Conservation (phyloP, 306 rosid species). For the Quercus mongolica region DNA sequence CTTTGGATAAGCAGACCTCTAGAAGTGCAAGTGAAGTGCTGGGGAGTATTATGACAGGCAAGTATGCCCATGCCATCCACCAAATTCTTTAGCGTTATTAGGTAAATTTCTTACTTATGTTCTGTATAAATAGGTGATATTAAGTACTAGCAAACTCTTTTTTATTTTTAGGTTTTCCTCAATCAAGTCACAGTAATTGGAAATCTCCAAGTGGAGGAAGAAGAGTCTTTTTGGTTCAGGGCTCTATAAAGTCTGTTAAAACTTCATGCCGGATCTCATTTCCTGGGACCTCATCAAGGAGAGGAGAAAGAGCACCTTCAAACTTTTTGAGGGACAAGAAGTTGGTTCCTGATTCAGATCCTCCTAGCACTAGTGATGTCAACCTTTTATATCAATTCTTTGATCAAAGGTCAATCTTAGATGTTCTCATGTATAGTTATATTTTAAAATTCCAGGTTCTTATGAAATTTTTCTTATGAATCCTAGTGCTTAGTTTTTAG, state of each 20-base stretch:
- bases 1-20: slow-evolving; percentile 36
- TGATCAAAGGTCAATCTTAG: slow-evolving; percentile 52
- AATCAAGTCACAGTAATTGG: slow-evolving; percentile 31
- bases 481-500: not conserved
- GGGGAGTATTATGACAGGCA: slow-evolving; percentile 49
- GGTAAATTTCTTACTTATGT: not conserved
- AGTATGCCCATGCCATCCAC: slow-evolving; percentile 9
- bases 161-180: slow-evolving; percentile 33
- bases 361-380: slow-evolving; percentile 72
- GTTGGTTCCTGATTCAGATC: slow-evolving; percentile 73
- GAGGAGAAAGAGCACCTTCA: slow-evolving; percentile 28
- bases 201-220: slow-evolving; percentile 29
- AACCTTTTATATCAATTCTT: slow-evolving; percentile 65
- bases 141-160: not conserved
- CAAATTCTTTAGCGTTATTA: not conserved
- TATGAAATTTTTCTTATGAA: not conserved
- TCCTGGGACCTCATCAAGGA: slow-evolving; percentile 39
- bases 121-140: not conserved
- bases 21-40: slow-evolving; percentile 32
- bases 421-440: not conserved
- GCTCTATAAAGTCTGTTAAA: slow-evolving; percentile 44
- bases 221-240: slow-evolving; percentile 33
- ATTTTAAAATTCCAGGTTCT: not conserved
- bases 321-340: slow-evolving; percentile 51
- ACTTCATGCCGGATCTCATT: slow-evolving; percentile 45